phyloP scores from a whole-genome alignment of 768 basidiomycete species.

The Lactarius evosmus region DNA sequence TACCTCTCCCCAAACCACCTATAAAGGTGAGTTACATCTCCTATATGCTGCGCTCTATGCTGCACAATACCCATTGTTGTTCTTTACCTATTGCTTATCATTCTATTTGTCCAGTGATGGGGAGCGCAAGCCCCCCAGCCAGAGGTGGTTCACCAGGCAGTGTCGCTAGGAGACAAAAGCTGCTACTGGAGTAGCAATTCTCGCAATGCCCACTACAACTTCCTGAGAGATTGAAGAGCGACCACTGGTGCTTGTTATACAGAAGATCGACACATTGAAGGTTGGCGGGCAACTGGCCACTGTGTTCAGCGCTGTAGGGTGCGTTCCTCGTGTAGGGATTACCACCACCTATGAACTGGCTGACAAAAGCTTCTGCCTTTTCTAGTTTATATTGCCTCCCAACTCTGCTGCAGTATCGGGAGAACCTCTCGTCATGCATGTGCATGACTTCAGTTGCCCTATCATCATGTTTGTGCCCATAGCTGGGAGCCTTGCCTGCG shows the following conservation, averaged over 20 bases:
- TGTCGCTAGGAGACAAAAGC: slow-evolving; percentile 27
- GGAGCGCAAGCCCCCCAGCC: slow-evolving; percentile 25
- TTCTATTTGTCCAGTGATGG: slow-evolving; percentile 27
- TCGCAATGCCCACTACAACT: not conserved
- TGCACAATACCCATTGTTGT: no score
- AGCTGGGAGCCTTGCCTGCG: slow-evolving; percentile 33
- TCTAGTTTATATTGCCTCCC: slow-evolving; percentile 41
- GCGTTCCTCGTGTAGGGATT: slow-evolving; percentile 29
- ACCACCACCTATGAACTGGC: not conserved
- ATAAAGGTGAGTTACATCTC: no score
- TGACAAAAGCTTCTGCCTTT: slow-evolving; percentile 37
- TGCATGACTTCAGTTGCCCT: slow-evolving; percentile 54
- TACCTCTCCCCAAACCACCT: no score
- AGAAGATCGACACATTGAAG: slow-evolving; percentile 35
- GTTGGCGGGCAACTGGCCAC: slow-evolving; percentile 40
- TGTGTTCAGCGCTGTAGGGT: slow-evolving; percentile 76
- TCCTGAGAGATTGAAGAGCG: slow-evolving; percentile 6
- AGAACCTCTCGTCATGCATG: slow-evolving; percentile 21
- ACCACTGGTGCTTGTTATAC: slow-evolving; percentile 15
- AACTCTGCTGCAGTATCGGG: slow-evolving; percentile 4
- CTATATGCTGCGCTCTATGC: no score
- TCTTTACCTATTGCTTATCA: no score
- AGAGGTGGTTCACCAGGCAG: slow-evolving; percentile 24
- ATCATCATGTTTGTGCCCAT: slow-evolving; percentile 54
- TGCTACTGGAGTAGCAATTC: not conserved